phyloP scores from a whole-genome alignment of 1,139 yeast species.

The Blastobotrys persicus region DNA sequence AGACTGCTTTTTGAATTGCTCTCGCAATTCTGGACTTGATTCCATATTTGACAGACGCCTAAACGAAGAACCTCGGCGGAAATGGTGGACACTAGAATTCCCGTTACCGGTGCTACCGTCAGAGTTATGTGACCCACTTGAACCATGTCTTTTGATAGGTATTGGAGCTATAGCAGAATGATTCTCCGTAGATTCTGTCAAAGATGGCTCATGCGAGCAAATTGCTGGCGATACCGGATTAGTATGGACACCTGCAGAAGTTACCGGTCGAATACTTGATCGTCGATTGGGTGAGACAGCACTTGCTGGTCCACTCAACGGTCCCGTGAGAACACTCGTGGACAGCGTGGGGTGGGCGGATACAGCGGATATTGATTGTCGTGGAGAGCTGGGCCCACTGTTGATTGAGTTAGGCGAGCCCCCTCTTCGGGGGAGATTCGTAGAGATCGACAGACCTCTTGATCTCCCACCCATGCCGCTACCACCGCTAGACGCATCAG shows the following conservation, averaged over 20 bases:
- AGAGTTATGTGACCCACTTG: conserved; percentile 6
- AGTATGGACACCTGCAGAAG: neutral
- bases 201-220: neutral
- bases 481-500: conserved; percentile 3
- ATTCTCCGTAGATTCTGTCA: neutral
- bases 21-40: conserved; percentile 32
- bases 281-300: conserved; percentile 5
- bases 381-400: conserved; percentile 14
- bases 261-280: neutral
- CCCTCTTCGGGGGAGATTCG: conserved; percentile 12
- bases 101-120: conserved; percentile 7
- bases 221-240: neutral
- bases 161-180: conserved; percentile 3
- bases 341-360: neutral
- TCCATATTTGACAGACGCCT: conserved; percentile 30
- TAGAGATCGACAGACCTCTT: conserved; percentile 30
- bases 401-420: conserved; percentile 10
- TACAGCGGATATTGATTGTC: neutral
- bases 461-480: conserved; percentile 22
- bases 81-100: neutral
- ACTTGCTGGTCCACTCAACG: conserved; percentile 2
- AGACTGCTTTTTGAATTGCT: conserved; percentile 30
- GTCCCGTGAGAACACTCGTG: neutral
- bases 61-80: conserved; percentile 7
- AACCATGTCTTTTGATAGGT: conserved; percentile 5